These are phyloP conservation scores for Funneliformis geosporum DNA, from an alignment of 192 early-diverging fungal species.

Conservation along the genomic window DNA sequence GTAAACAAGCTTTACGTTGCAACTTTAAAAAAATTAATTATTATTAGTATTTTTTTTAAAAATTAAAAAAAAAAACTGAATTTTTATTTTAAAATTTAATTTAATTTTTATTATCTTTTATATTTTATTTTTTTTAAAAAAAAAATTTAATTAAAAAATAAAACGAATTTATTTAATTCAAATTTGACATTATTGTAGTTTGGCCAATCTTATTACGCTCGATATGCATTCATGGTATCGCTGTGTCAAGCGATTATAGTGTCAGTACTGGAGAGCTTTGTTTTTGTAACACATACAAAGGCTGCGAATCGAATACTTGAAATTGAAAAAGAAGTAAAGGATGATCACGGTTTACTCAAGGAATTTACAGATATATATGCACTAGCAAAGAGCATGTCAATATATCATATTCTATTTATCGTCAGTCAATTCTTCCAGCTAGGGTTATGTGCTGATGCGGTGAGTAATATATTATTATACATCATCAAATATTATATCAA, in stretches of 20 bases:
- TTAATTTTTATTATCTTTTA: no score
- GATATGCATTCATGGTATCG: constrained; percentile 40
- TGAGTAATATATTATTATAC: constrained; percentile 36
- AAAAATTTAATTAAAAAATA: not conserved
- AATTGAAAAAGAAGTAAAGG: not conserved
- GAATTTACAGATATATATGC: constrained; percentile 31
- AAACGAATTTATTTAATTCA: not conserved
- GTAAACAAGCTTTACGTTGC: no score
- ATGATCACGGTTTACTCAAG: not conserved
- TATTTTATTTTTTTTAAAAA: no score
- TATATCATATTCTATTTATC: constrained; percentile 88
- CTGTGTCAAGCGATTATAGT: constrained; percentile 57
- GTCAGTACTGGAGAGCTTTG: constrained; percentile 54
- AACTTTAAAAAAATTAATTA: no score
- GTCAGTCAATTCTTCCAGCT: constrained; percentile 84
- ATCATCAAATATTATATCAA: not conserved
- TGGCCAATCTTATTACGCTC: constrained; percentile 42
- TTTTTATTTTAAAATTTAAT: no score
- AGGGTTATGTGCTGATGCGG: constrained; percentile 83
- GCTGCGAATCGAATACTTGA: constrained; percentile 18
- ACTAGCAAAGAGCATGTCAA: constrained; percentile 59
- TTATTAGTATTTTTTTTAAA: no score
- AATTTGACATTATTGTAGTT: constrained; percentile 18
- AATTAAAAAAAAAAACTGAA: no score
- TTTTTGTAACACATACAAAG: constrained; percentile 43